Base-by-base conservation (phyloP, 306 rosid species). In the Dryas drummondii region DNA sequence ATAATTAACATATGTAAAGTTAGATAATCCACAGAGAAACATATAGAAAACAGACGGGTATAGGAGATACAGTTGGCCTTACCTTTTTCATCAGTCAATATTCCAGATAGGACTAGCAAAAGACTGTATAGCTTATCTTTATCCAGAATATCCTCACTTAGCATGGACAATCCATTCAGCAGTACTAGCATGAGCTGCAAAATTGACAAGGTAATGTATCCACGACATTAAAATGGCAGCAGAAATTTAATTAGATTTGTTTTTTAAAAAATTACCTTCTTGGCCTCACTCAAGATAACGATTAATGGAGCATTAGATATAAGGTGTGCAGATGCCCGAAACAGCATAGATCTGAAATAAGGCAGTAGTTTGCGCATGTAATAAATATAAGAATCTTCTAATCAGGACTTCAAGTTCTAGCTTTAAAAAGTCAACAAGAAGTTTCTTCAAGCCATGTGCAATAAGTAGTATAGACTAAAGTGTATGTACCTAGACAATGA, bases 101-200 rank as follows among this genome's bases (percentile, higher is more conserved):
- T 85, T 84, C 96, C 97, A 74, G 98, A 91, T 70, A 94, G 83
- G 71, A 94, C 90, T 74, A 94, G 91, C 84, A 94, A 84, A 68
- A 94, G 91, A 73, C 84, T 79, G 78, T 90, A 90, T 76, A 94
- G 81, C 60, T 82, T 70, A 74, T 94, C 88, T 84, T 84, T 87
- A 78, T 94, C 94, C 79, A 76, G 78, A 75, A 73, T 67, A 84
- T 87, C 90, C 85, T 77, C 89, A 61, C 85, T 81, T 76, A 94
- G 81, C 57, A 82, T 68, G 68, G 86, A 84, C 82, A 94, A 75
- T 78, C 89, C 91, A 79, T 88, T 96, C 84, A 90, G 75, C 26
- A 94, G 82, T 82, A 94, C 42, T 68, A 91, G 92, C 75, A 91
- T 80, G 71, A 94, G 84, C 98, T 94, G 98, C 96, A 84, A 86